These are phyloP conservation scores for Russula dissimulans DNA, from an alignment of 768 basidiomycete species.

Conservation along the genomic window DNA sequence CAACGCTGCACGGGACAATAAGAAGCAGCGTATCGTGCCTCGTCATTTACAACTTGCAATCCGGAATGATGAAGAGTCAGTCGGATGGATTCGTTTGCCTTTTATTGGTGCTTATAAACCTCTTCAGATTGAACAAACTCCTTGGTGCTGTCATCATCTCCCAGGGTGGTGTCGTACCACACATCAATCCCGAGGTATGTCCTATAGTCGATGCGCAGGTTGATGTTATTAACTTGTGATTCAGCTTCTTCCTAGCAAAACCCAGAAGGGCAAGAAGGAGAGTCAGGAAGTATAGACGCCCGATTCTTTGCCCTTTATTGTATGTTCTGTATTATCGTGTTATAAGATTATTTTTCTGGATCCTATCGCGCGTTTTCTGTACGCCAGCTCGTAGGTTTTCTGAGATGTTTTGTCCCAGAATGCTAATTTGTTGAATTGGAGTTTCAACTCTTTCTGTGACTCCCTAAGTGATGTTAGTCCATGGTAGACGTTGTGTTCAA, in stretches of 20 bases:
- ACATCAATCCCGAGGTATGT: conserved; percentile 54
- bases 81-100: background rate
- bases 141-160: conserved; percentile 85
- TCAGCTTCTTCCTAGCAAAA: conserved; percentile 38
- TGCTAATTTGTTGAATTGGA: too few relatives aligned
- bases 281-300: conserved; percentile 29
- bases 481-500: too few relatives aligned
- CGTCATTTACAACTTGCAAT: conserved; percentile 93
- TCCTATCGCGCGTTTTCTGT: background rate
- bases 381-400: background rate
- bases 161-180: conserved; percentile 88
- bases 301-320: conserved; percentile 14
- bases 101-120: background rate
- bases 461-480: too few relatives aligned
- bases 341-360: conserved; percentile 19
- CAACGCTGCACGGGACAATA: conserved; percentile 83
- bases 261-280: conserved; percentile 44
- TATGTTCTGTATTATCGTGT: conserved; percentile 18
- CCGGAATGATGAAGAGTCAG: conserved; percentile 85
- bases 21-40: conserved; percentile 93
- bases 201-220: background rate
- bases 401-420: background rate
- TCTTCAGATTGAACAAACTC: conserved; percentile 52
- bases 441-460: too few relatives aligned
- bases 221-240: background rate